phyloP scores from a whole-genome alignment of 176 grass and related monocot genomes.

The Oropetium thomaeum region DNA sequence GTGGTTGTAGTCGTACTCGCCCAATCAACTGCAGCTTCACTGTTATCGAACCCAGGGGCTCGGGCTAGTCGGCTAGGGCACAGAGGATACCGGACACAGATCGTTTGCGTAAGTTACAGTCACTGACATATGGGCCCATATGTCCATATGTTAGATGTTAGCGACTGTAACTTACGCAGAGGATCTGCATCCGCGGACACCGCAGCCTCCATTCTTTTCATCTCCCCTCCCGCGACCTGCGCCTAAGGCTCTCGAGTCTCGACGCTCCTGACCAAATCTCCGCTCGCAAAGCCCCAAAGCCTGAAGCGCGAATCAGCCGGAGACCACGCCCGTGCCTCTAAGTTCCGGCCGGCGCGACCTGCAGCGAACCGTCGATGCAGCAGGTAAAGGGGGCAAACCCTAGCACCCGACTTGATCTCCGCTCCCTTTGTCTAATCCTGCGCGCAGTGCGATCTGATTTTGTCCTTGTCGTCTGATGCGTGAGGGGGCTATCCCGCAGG shows the following conservation, averaged over 20 bases:
- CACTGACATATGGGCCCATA: no score
- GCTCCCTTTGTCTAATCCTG: background rate
- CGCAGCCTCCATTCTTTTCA: no score
- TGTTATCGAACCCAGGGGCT: no score
- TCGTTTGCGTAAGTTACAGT: no score
- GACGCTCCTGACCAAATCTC: slow-evolving; percentile 21
- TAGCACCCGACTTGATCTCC: background rate
- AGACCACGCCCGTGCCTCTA: background rate
- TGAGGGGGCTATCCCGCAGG: slow-evolving; percentile 29
- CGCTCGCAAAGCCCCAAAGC: background rate
- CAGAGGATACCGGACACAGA: no score
- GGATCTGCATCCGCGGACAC: no score
- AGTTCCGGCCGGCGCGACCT: background rate
- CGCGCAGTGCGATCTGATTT: background rate
- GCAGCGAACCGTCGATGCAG: slow-evolving; percentile 42
- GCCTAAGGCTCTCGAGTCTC: background rate
- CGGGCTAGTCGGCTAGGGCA: no score
- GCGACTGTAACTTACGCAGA: no score
- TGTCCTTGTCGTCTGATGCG: background rate
- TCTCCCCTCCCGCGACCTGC: no score
- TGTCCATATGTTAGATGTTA: no score
- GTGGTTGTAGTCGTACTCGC: no score
- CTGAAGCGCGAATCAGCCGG: background rate
- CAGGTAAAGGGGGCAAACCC: slow-evolving; percentile 37
- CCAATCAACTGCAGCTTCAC: no score